These are phyloP conservation scores for Penicillium psychrofluorescens DNA, from an alignment of 495 filamentous ascomycete genomes.

Conservation along the genomic window DNA sequence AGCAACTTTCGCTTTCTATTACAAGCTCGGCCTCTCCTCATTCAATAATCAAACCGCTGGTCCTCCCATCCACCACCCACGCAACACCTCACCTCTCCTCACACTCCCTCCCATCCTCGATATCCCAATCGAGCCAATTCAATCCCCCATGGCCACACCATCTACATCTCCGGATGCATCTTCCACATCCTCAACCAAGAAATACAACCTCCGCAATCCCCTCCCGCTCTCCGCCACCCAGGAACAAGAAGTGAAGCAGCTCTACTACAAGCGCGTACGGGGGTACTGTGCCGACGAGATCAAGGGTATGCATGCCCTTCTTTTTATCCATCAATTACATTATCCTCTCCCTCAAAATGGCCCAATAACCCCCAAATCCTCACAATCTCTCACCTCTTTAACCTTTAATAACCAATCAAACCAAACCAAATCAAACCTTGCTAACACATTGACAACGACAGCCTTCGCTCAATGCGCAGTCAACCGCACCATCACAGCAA, in stretches of 20 bases:
- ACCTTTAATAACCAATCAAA: neutral
- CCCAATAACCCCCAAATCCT: no score
- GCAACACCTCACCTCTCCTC: conserved; percentile 2
- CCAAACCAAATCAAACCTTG: no score
- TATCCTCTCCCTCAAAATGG: no score
- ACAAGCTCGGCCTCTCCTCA: no score
- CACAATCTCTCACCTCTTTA: neutral
- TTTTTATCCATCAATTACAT: neutral
- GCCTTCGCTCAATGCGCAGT: conserved; percentile 87
- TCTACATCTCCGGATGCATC: conserved; percentile 15
- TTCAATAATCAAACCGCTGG: neutral
- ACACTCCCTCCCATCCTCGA: conserved; percentile 6
- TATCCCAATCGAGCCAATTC: conserved; percentile 10
- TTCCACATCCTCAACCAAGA: conserved; percentile 9
- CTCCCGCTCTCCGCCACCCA: conserved; percentile 87
- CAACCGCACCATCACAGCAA: conserved; percentile 74
- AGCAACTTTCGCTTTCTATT: no score
- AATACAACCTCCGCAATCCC: conserved; percentile 61
- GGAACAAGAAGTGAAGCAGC: conserved; percentile 81
- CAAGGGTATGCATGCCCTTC: conserved; percentile 50
- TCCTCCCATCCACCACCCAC: conserved; percentile 1
- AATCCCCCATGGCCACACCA: conserved; percentile 16
- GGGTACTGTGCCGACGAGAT: conserved; percentile 76
- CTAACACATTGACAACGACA: conserved; percentile 21
- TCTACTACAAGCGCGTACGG: conserved; percentile 85